Percentiles rank a stretch among this genome's conserved stretches.
phyloP scores from a whole-genome alignment of 2,329 filamentous ascomycete species.

The Gnomoniopsis sp. region DNA sequence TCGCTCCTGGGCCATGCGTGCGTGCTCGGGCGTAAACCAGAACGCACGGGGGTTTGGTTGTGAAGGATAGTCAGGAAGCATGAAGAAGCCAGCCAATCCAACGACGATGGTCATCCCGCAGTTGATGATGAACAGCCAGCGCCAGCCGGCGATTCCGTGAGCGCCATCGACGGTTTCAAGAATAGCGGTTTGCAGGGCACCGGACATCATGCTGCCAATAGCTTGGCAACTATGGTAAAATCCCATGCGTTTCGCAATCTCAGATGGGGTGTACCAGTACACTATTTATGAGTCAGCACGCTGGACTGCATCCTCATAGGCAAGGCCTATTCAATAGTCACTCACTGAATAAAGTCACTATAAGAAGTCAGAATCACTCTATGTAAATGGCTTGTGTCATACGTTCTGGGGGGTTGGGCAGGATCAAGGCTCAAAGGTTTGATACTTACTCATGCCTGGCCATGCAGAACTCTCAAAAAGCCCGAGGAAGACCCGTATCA shows the following conservation, averaged over 20 bases:
- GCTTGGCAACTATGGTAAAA: slow-evolving; percentile 52
- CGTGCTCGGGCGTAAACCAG: slow-evolving; percentile 42
- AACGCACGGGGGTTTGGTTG: slow-evolving; percentile 36
- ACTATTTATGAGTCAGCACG: slow-evolving; percentile 23
- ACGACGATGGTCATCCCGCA: slow-evolving; percentile 51
- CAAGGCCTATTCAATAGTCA: not conserved
- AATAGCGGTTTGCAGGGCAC: slow-evolving; percentile 50
- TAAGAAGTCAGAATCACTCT: no score
- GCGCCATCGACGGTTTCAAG: slow-evolving; percentile 49
- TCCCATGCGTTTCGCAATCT: slow-evolving; percentile 49
- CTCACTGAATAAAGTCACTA: not conserved
- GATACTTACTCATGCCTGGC: slow-evolving; percentile 34
- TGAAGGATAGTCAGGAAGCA: slow-evolving; percentile 41
- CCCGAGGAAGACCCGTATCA: slow-evolving; percentile 37
- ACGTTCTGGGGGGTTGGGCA: slow-evolving; percentile 34
- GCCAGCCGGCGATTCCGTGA: slow-evolving; percentile 46
- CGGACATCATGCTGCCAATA: slow-evolving; percentile 50
- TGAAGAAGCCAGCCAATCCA: slow-evolving; percentile 47
- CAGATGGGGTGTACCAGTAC: slow-evolving; percentile 39
- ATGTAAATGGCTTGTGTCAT: not conserved
- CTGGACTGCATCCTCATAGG: slow-evolving; percentile 1
- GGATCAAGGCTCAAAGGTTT: slow-evolving; percentile 13
- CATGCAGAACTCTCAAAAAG: slow-evolving; percentile 37
- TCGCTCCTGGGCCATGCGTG: slow-evolving; percentile 38
- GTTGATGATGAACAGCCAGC: slow-evolving; percentile 55